Evolutionary conservation across 768 basidiomycete species (phyloP).

Genomic region (Amanita pallidorosea): DNA sequence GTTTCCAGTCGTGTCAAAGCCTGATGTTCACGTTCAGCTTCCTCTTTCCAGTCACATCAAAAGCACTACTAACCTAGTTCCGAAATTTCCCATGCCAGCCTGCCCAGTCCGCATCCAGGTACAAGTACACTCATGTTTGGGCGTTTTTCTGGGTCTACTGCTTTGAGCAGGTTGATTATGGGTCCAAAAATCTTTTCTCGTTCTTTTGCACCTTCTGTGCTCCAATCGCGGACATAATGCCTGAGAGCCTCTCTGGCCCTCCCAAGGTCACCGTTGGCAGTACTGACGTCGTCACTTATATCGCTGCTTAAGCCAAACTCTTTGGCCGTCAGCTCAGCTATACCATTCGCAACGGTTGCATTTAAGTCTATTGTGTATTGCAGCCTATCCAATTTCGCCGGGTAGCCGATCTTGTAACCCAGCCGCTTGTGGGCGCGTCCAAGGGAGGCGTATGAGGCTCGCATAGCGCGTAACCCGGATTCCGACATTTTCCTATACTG

Average conservation of each 20-base stretch:
- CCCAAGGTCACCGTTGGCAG: constrained; percentile 27
- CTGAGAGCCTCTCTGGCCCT: constrained; percentile 50
- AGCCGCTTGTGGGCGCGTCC: constrained; percentile 35
- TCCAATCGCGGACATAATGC: constrained; percentile 68
- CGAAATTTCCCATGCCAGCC: constrained; percentile 62
- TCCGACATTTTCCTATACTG: constrained; percentile 30
- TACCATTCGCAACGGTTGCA: constrained; percentile 24
- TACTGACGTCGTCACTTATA: constrained; percentile 9
- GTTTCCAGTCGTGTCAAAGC: constrained; percentile 48
- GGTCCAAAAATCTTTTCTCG: constrained; percentile 46
- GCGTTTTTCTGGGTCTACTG: constrained; percentile 19
- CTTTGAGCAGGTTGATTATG: constrained; percentile 36
- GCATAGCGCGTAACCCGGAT: constrained; percentile 31
- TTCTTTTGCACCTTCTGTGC: constrained; percentile 42
- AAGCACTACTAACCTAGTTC: constrained; percentile 30
- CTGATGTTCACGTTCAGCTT: constrained; percentile 13
- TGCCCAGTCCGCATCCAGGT: constrained; percentile 53
- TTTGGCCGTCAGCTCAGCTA: constrained; percentile 25
- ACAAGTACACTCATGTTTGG: constrained; percentile 36
- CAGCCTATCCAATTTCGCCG: constrained; percentile 37
- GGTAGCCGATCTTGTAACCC: constrained; percentile 42
- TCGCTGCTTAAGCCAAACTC: constrained; percentile 20
- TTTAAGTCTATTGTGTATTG: constrained; percentile 30
- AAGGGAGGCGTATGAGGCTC: constrained; percentile 30
- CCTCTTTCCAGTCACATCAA: background rate